Evolutionary conservation across 148 eudicot species (phyloP), one percentile per base, ranked within the genome.

Genomic region (Diospyros kaki): DNA sequence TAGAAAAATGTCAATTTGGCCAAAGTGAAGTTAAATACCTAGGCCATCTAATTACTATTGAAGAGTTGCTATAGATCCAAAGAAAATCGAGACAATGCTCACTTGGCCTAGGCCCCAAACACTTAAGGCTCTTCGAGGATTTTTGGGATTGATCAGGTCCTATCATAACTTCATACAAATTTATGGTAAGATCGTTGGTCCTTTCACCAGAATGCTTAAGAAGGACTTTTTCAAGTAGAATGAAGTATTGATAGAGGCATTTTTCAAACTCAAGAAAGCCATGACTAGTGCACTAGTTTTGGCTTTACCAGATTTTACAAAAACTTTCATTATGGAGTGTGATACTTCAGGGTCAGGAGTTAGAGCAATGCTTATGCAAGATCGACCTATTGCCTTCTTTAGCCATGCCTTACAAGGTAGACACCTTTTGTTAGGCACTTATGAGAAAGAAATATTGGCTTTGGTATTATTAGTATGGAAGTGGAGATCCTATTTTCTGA

Each of bases 81-180:
- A 40, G 1, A 70, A 70, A 13, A 18, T 70, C 2, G 3, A 70
- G 2, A 45, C 44, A 4, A 54, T 70, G 2, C 0, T 52, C 0
- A 10, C 54, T 9, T 70, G 73, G 73, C 45, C 60, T 3, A 9
- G 38, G 48, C 73, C 73, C 2, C 2, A 14, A 2, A 28, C 60
- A 2, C 3, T 55, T 6, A 70, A 38, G 9, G 17, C 54, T 1
- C 55, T 55, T 2, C 7, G 43, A 6, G 73, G 73, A 42, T 70
- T 54, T 9, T 52, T 70, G 6, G 73, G 73, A 9, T 70, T 70
- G 6, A 55, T 62, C 9, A 46, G 62, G 5, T 70, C 54, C 13
- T 70, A 70, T 4, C 9, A 45, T 1, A 52, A 51, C 9, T 70
- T 70, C 13, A 54, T 70, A 4, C 1, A 40, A 1, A 6, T 5